Conservation (phyloP, 805 yeast species). For the Jamesozyma jinghongensis region DNA sequence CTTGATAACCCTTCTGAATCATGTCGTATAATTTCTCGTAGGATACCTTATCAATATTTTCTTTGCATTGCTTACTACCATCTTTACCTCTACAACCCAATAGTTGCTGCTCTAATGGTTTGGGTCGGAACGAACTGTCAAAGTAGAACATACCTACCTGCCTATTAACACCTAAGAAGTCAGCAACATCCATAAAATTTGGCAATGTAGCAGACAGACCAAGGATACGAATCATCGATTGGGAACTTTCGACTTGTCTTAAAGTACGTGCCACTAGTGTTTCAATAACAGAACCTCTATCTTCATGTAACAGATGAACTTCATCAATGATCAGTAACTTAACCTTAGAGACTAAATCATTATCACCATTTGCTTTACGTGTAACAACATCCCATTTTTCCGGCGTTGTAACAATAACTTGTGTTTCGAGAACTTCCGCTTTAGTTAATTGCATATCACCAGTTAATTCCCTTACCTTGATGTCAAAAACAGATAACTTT, state of each 20-base stretch:
- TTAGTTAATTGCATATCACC: constrained; percentile 92
- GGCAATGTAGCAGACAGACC: constrained; percentile 94
- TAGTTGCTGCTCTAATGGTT: constrained; percentile 81
- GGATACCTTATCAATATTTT: constrained; percentile 63
- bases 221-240: constrained; percentile 85
- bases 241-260: constrained; percentile 90
- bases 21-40: constrained; percentile 68
- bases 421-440: constrained; percentile 72
- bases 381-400: constrained; percentile 98
- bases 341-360: constrained; percentile 74
- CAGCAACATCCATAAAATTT: constrained; percentile 87
- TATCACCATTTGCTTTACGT: constrained; percentile 83
- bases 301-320: constrained; percentile 94
- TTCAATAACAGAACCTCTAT: constrained; percentile 95
- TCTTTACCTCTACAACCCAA: constrained; percentile 82
- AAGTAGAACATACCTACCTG: constrained; percentile 89
- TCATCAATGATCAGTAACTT: constrained; percentile 87
- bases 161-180: constrained; percentile 84
- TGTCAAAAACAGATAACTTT: constrained; percentile 75
- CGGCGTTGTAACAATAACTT: constrained; percentile 87
- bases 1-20: constrained; percentile 67
- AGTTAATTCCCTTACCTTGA: constrained; percentile 78
- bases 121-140: constrained; percentile 88
- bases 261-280: constrained; percentile 90
- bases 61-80: constrained; percentile 59